Conservation (phyloP, 257 asterid genomes). For the Rehmannia glutinosa region DNA sequence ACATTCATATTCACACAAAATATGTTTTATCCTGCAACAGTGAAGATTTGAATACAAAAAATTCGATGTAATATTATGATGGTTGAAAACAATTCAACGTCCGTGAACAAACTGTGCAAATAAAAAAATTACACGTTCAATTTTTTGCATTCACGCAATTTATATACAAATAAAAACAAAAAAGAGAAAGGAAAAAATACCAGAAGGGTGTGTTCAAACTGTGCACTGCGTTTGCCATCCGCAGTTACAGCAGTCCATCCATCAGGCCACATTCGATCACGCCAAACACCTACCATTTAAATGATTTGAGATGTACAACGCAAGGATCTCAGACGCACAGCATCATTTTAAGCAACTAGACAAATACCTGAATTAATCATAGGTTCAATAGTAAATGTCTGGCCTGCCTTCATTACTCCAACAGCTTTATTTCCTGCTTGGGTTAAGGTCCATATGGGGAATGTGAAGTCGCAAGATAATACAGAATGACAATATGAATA, state of each 20-base stretch:
- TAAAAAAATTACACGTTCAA: no score
- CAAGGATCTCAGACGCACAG: background rate
- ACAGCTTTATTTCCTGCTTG: conserved; percentile 91
- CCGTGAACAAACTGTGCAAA: no score
- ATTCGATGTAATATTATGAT: no score
- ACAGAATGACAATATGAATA: background rate
- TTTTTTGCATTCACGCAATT: no score
- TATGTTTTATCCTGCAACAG: no score
- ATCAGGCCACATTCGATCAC: conserved; percentile 98
- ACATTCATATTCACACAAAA: no score
- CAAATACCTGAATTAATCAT: conserved; percentile 81
- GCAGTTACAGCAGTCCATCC: conserved; percentile 98
- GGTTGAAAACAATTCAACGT: no score
- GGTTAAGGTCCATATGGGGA: conserved; percentile 40
- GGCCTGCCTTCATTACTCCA: conserved; percentile 97
- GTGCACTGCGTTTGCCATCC: conserved; percentile 96
- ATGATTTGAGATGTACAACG: conserved; percentile 3
- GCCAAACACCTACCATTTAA: conserved; percentile 69
- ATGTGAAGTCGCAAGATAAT: conserved; percentile 7
- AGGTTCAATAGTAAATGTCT: conserved; percentile 94
- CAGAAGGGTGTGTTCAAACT: conserved; percentile 93
- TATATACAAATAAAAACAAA: no score
- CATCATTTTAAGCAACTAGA: background rate
- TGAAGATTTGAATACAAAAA: no score
- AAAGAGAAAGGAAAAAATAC: conserved; percentile 33